Evolutionary conservation across 768 basidiomycete species (phyloP).

Genomic region (Botryobasidium botryosum): DNA sequence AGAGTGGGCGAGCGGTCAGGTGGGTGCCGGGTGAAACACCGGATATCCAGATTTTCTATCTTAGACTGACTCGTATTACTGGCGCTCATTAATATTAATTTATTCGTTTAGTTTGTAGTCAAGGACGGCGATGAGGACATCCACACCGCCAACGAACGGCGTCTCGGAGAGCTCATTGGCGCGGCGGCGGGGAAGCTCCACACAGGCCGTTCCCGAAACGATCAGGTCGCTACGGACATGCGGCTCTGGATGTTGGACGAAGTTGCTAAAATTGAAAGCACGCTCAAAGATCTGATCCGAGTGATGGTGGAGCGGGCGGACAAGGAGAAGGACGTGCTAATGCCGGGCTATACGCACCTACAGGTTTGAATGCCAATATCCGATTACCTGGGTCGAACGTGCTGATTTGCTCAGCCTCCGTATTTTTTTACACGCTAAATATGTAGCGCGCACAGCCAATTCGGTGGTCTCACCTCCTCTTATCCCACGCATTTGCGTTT

Average conservation of each 20-base stretch:
- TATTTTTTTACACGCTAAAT: too few species aligned
- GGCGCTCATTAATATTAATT: background rate
- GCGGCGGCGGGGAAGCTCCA: conserved; percentile 89
- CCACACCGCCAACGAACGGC: conserved; percentile 94
- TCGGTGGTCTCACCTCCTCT: conserved; percentile 92
- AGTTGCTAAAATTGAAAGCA: conserved; percentile 43
- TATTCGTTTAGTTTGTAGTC: conserved; percentile 47
- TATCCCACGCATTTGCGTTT: conserved; percentile 92
- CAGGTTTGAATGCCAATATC: conserved; percentile 32
- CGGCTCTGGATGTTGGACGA: conserved; percentile 85
- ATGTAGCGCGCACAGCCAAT: conserved; percentile 89
- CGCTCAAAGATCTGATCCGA: conserved; percentile 60
- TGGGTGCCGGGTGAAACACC: too few species aligned
- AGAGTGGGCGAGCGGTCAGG: conserved; percentile 74
- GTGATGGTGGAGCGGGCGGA: conserved; percentile 90
- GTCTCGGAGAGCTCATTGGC: conserved; percentile 85
- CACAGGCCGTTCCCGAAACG: conserved; percentile 92
- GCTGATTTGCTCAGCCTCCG: background rate
- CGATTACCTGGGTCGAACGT: background rate
- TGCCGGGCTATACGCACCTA: conserved; percentile 96
- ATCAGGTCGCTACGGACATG: conserved; percentile 98
- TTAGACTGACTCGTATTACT: background rate
- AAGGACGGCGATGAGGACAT: conserved; percentile 94
- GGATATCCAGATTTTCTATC: background rate
- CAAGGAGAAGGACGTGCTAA: conserved; percentile 74